Base-by-base conservation (phyloP, 768 basidiomycete species). In the Xerocomellus amylosporus region DNA sequence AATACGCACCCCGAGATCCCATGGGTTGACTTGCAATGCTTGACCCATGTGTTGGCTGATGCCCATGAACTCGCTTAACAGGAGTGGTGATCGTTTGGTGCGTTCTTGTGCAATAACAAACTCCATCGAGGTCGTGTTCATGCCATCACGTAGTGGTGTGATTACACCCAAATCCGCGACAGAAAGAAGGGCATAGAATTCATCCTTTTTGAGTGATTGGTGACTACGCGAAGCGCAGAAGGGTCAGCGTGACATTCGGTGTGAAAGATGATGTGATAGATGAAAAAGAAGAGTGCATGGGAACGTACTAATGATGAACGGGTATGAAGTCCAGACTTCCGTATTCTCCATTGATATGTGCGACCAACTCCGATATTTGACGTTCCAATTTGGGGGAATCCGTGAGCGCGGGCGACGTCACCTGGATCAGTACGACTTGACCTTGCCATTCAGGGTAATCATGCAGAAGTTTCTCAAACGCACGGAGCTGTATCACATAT, bases 111-210 rank as follows among this genome's bases (percentile, higher is more conserved):
- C 93, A 57, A 98, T 89, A 28, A 96, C 89, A 71, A 95, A 98
- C 72, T 98, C 96, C 93, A 97, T 96, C 48, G 87, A 88, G 0
- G 95, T 97, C 14, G 96, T 98, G 78, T 99, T 99, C 97, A 98
- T 98, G 7, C 96, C 97, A 66, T 99, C 96, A 33, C 96, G 84
- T 8, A 98, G 79, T 1, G 94, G 93, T 0, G 96, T 98, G 71
- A 98, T 96, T 39, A 98, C 87, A 15, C 88, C 96, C 13, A 98
- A 80, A 68, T 98, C 95, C 7, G 96, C 95, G 4, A 92, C 95
- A 51, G 85, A 87, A 36, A 99, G 77, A 13, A 99, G 80, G 0
- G 93, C 96, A 72, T 98, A 98, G 71, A 97, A 99, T 69, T 99
- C 96, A 72, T 98, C 93, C 71, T 93, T 92, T 71, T 96, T 96